Percentiles rank a stretch among this genome's conserved stretches.
phyloP scores from a whole-genome alignment of 148 eudicot genomes.

The Rhododendron ferrugineum region DNA sequence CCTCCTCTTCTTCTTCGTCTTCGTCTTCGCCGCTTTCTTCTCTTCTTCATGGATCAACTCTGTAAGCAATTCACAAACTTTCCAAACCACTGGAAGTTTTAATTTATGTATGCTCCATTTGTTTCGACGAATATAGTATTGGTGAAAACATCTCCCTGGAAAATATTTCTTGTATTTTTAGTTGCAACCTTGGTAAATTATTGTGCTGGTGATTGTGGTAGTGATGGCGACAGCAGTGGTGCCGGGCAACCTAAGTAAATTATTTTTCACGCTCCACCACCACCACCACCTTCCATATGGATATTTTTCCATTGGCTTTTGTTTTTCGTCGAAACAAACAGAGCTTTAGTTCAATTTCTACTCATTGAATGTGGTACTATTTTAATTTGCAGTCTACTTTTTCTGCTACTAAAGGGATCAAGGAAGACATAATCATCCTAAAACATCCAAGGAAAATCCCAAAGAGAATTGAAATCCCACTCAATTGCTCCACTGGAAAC shows the following conservation, averaged over 20 bases:
- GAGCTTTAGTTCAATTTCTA: neutral
- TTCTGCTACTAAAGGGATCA: neutral
- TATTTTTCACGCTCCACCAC: too few relatives aligned
- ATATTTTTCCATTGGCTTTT: neutral
- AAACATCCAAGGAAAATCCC: neutral
- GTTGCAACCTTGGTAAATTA: neutral
- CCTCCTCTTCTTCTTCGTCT: neutral
- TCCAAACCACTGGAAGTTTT: neutral
- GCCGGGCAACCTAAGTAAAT: too few relatives aligned
- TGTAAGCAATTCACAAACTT: constrained; percentile 6
- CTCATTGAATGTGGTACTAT: neutral
- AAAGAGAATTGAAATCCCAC: constrained; percentile 16
- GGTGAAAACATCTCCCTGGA: neutral
- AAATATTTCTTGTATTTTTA: neutral
- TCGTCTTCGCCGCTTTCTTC: neutral
- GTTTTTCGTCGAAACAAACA: neutral
- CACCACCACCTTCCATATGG: too few relatives aligned
- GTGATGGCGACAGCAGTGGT: neutral
- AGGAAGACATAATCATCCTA: neutral
- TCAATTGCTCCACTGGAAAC: constrained; percentile 6
- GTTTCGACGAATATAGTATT: neutral
- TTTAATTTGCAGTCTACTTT: neutral
- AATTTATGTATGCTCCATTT: neutral
- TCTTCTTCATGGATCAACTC: constrained; percentile 5
- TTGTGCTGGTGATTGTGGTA: neutral